A percentile compares a stretch with the other conserved stretches of the same genome.
phyloP scores from a whole-genome alignment of 495 filamentous ascomycete species.

The Aspergillus olivimuriae region DNA sequence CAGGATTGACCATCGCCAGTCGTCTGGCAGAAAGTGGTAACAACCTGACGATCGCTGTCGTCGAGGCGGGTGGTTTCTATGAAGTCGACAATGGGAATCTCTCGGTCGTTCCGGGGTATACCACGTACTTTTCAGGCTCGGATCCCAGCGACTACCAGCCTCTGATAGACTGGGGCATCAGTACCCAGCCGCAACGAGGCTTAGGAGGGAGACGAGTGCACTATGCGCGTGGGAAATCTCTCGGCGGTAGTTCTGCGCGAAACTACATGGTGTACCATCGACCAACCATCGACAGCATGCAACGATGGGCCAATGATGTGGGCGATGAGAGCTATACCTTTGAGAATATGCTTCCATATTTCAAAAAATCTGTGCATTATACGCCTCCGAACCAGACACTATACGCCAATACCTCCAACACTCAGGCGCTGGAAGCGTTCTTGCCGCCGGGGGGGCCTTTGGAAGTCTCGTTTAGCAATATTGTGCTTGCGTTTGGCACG shows the following conservation, averaged over 20 bases:
- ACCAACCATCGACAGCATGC: conserved; percentile 28
- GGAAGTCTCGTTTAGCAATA: conserved; percentile 17
- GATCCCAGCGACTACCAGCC: conserved; percentile 39
- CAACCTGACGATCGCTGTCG: conserved; percentile 31
- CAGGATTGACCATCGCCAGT: conserved; percentile 35
- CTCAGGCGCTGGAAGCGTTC: conserved; percentile 17
- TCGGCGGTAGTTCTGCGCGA: conserved; percentile 28
- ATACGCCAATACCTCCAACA: conserved; percentile 26
- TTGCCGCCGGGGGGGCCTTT: conserved; percentile 32
- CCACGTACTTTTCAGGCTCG: conserved; percentile 49
- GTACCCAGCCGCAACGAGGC: conserved; percentile 30
- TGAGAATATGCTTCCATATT: conserved; percentile 46
- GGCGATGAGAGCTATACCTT: conserved; percentile 46
- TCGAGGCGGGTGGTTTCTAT: conserved; percentile 52
- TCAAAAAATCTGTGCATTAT: conserved; percentile 40
- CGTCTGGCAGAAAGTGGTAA: conserved; percentile 24
- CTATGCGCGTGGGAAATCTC: conserved; percentile 21
- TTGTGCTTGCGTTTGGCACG: conserved; percentile 18
- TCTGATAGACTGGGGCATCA: conserved; percentile 42
- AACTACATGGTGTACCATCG: conserved; percentile 43
- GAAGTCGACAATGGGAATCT: conserved; percentile 43
- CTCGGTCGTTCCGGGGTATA: conserved; percentile 40
- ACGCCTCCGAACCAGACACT: conserved; percentile 37
- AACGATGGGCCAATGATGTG: conserved; percentile 49
- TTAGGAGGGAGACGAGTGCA: conserved; percentile 18